phyloP scores from a whole-genome alignment of 768 basidiomycete genomes.

The Pisolithus marmoratus region DNA sequence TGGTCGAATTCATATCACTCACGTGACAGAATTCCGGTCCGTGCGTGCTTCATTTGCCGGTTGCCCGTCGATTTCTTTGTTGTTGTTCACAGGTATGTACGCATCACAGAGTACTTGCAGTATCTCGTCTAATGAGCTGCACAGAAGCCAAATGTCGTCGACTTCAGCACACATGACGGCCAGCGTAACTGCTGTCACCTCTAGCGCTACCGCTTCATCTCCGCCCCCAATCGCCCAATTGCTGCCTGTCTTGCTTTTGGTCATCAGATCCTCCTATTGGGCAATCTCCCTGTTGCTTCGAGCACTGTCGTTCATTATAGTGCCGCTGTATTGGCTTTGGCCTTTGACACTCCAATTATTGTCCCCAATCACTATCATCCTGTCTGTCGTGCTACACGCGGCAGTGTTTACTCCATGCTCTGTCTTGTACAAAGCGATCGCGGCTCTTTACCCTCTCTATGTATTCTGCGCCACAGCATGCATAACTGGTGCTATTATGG shows the following conservation, averaged over 20 bases:
- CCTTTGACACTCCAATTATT: slow-evolving; percentile 34
- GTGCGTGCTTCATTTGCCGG: background rate
- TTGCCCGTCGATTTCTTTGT: background rate
- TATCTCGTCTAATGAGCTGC: background rate
- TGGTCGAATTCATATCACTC: background rate
- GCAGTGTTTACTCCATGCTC: slow-evolving; percentile 43
- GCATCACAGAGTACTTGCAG: background rate
- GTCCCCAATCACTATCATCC: slow-evolving; percentile 41
- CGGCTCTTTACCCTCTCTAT: slow-evolving; percentile 49
- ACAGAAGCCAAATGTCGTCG: background rate
- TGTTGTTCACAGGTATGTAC: too few species aligned
- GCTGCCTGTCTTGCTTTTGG: slow-evolving; percentile 14
- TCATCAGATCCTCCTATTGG: slow-evolving; percentile 6
- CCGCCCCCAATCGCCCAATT: slow-evolving; percentile 21
- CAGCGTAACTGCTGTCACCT: background rate
- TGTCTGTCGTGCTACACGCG: slow-evolving; percentile 35
- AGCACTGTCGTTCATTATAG: slow-evolving; percentile 7
- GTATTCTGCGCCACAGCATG: slow-evolving; percentile 53
- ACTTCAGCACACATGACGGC: background rate
- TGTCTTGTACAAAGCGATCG: slow-evolving; percentile 32
- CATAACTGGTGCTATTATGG: slow-evolving; percentile 43
- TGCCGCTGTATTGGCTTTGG: slow-evolving; percentile 21
- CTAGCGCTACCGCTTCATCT: background rate
- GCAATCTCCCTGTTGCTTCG: slow-evolving; percentile 10
- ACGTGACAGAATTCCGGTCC: too few species aligned